A percentile compares a stretch with the other conserved stretches of the same genome.
Evolutionary conservation across 2,329 filamentous ascomycete genomes (phyloP).

Genomic region (Teratosphaeria pseudoeucalypti): DNA sequence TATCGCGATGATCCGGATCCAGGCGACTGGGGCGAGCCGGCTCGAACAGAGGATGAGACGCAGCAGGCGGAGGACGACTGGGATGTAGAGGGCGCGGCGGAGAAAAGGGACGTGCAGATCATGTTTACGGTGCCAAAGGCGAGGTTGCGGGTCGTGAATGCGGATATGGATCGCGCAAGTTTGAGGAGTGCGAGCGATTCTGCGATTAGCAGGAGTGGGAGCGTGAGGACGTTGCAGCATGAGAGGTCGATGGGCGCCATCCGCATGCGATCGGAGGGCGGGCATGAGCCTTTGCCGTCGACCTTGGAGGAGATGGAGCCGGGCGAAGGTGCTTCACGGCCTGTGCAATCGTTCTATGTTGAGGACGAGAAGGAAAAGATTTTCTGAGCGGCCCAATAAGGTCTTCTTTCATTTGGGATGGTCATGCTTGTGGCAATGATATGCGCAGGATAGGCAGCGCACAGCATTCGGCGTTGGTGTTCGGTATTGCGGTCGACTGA

Average conservation of each 20-base stretch:
- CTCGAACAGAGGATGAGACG: slow-evolving; percentile 11
- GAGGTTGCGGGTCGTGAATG: slow-evolving; percentile 80
- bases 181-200: slow-evolving; percentile 25
- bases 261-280: slow-evolving; percentile 2
- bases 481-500: background rate
- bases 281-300: slow-evolving; percentile 1
- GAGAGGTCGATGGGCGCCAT: slow-evolving; percentile 3
- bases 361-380: slow-evolving; percentile 4
- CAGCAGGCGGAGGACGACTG: slow-evolving; percentile 34
- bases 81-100: slow-evolving; percentile 41
- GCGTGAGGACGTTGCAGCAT: slow-evolving; percentile 3
- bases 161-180: slow-evolving; percentile 41
- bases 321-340: background rate
- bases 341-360: background rate
- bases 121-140: slow-evolving; percentile 93
- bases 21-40: slow-evolving; percentile 26
- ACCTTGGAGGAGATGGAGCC: slow-evolving; percentile 5
- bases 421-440: background rate
- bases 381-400: background rate
- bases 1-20: slow-evolving; percentile 24
- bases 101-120: slow-evolving; percentile 40
- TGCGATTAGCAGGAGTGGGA: slow-evolving; percentile 9
- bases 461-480: background rate
- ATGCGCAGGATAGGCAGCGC: background rate
- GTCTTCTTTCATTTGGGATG: background rate